These are phyloP conservation scores for Paraphoma sp. DNA, from an alignment of 2,329 filamentous ascomycete genomes.

Conservation along the genomic window DNA sequence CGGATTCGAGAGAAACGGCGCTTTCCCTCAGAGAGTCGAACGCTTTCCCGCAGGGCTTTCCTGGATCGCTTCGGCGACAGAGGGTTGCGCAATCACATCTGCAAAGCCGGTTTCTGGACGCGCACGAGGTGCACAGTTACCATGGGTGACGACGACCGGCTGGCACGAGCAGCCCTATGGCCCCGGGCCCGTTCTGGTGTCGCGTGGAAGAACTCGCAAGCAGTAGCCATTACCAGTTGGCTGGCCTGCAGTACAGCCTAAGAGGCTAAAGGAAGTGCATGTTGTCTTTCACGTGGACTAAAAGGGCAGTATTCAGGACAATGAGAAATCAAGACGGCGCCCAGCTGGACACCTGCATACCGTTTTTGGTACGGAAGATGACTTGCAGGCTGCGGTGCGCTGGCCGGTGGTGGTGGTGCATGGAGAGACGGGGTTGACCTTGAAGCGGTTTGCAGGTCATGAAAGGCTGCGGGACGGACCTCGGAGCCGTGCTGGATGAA, in stretches of 20 bases:
- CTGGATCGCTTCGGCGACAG: conserved; percentile 5
- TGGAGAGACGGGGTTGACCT: not conserved
- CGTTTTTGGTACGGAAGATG: conserved; percentile 18
- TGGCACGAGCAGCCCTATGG: conserved; percentile 3
- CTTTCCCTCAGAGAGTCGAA: not conserved
- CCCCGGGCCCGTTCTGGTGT: conserved; percentile 12
- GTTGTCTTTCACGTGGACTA: not conserved
- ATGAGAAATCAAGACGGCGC: conserved; percentile 7
- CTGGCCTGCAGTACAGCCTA: conserved; percentile 4
- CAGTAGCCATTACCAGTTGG: conserved; percentile 14
- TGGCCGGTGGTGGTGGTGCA: not conserved
- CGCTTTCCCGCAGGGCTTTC: conserved; percentile 4
- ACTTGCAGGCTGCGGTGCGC: conserved; percentile 14
- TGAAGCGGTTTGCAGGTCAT: not conserved
- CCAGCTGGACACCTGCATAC: conserved; percentile 3
- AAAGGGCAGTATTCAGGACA: not conserved
- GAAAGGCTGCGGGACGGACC: not conserved
- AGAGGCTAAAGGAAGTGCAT: conserved; percentile 4
- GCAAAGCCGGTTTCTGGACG: conserved; percentile 10
- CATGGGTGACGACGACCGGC: conserved; percentile 1
- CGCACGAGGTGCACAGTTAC: conserved; percentile 8
- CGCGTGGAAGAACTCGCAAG: conserved; percentile 23
- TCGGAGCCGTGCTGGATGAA: not conserved
- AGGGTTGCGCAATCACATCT: conserved; percentile 10
- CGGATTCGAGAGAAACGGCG: not conserved